Conservation (phyloP, 2,329 filamentous ascomycete species). For the Cladosporium sp. region DNA sequence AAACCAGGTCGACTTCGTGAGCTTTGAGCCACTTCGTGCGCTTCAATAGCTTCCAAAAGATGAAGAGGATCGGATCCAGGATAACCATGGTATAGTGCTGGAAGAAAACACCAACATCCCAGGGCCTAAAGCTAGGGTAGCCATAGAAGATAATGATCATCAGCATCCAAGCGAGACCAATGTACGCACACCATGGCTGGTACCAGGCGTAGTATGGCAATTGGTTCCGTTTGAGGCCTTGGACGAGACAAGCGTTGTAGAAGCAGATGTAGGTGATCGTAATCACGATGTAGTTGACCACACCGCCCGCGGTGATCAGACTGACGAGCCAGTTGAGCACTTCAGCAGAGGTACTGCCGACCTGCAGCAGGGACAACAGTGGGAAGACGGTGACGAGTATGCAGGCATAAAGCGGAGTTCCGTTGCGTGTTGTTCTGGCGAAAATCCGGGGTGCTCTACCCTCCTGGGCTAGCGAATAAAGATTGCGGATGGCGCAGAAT, state of each 20-base stretch:
- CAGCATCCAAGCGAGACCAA: slow-evolving; percentile 26
- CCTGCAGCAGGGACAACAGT: slow-evolving; percentile 31
- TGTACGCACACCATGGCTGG: slow-evolving; percentile 52
- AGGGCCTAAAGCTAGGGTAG: slow-evolving; percentile 48
- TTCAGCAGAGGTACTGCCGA: slow-evolving; percentile 26
- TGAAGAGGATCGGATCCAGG: slow-evolving; percentile 48
- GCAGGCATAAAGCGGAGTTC: slow-evolving; percentile 52
- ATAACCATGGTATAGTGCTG: slow-evolving; percentile 56
- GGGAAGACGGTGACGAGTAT: slow-evolving; percentile 42
- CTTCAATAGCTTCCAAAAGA: slow-evolving; percentile 60
- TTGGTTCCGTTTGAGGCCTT: slow-evolving; percentile 47
- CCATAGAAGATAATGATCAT: slow-evolving; percentile 48
- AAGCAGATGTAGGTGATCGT: slow-evolving; percentile 54
- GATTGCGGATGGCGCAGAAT: slow-evolving; percentile 49
- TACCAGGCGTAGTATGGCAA: slow-evolving; percentile 53
- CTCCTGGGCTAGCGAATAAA: slow-evolving; percentile 50
- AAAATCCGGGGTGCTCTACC: slow-evolving; percentile 52
- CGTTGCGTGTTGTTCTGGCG: slow-evolving; percentile 54
- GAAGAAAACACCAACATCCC: slow-evolving; percentile 40
- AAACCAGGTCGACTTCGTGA: slow-evolving; percentile 54
- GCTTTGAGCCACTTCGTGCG: slow-evolving; percentile 50
- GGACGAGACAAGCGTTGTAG: slow-evolving; percentile 49
- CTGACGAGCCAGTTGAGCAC: slow-evolving; percentile 44
- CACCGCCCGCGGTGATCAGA: slow-evolving; percentile 51
- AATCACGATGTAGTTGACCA: slow-evolving; percentile 62